phyloP scores from a whole-genome alignment of 2,329 filamentous ascomycete genomes.

The Fusarium foetens region DNA sequence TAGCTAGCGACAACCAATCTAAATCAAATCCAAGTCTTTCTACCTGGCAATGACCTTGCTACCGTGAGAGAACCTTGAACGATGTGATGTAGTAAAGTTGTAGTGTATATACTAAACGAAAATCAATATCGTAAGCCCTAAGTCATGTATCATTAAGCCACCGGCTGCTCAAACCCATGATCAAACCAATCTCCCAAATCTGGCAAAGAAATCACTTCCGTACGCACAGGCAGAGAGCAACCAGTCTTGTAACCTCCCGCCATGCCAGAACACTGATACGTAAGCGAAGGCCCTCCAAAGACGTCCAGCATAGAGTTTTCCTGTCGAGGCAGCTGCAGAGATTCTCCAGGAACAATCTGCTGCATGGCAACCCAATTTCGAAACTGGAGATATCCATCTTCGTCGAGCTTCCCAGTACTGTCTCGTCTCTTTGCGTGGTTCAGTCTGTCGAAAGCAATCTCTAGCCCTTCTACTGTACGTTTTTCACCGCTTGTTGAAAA shows the following conservation, averaged over 20 bases:
- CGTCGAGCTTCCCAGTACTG: not conserved
- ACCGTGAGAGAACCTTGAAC: too few species aligned
- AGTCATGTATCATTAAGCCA: not conserved
- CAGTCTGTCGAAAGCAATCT: constrained; percentile 14
- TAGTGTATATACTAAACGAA: not conserved
- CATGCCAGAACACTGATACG: constrained; percentile 8
- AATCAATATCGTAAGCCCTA: not conserved
- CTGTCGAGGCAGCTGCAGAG: constrained; percentile 7
- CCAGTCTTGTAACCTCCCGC: not conserved
- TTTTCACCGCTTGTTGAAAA: constrained; percentile 29
- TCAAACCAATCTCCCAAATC: constrained; percentile 28
- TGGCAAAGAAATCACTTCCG: constrained; percentile 13
- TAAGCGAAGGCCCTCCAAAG: not conserved
- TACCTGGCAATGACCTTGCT: not conserved
- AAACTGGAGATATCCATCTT: constrained; percentile 35
- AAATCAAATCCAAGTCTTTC: not conserved
- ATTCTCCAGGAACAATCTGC: constrained; percentile 27
- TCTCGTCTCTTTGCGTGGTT: not conserved
- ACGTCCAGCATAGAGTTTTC: not conserved
- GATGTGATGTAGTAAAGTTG: not conserved
- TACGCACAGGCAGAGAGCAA: constrained; percentile 1
- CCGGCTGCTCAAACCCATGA: constrained; percentile 5
- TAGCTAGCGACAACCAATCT: not conserved
- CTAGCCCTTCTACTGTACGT: constrained; percentile 18
- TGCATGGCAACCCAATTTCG: constrained; percentile 37